These are phyloP conservation scores for Phialophora chinensis DNA, from an alignment of 2,329 filamentous ascomycete species.

Conservation along the genomic window DNA sequence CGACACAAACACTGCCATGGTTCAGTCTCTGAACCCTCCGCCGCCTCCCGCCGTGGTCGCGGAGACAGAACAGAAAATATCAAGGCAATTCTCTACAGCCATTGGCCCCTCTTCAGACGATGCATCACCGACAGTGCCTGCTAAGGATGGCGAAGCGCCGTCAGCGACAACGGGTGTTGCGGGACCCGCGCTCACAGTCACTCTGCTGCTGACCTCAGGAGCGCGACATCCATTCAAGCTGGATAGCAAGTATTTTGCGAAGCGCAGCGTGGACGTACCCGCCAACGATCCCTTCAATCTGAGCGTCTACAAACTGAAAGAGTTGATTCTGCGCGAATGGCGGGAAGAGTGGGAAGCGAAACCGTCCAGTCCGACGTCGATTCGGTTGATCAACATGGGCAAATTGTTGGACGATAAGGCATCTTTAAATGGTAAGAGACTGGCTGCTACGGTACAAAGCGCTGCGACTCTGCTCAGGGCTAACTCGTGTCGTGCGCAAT, in stretches of 20 bases:
- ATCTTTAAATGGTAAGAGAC: conserved; percentile 71
- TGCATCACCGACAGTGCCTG: conserved; percentile 29
- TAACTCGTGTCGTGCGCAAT: conserved; percentile 12
- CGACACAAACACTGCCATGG: conserved; percentile 38
- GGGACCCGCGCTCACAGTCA: conserved; percentile 63
- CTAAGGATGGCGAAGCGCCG: conserved; percentile 42
- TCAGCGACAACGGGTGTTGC: conserved; percentile 43
- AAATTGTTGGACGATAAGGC: conserved; percentile 89
- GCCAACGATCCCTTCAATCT: conserved; percentile 84
- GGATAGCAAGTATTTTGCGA: conserved; percentile 81
- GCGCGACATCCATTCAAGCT: conserved; percentile 88
- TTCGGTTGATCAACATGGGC: conserved; percentile 89
- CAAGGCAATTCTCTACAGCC: conserved; percentile 36
- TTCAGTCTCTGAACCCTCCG: conserved; percentile 34
- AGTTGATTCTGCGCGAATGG: conserved; percentile 93
- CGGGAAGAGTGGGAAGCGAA: conserved; percentile 85
- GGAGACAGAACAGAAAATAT: conserved; percentile 20
- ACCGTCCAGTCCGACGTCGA: conserved; percentile 84
- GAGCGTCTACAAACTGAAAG: conserved; percentile 91
- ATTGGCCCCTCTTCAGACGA: conserved; percentile 40
- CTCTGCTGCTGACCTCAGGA: conserved; percentile 79
- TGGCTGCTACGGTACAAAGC: not conserved
- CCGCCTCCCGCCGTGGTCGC: conserved; percentile 22
- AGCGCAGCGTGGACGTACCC: conserved; percentile 78
- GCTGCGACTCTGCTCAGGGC: not conserved